Conservation (phyloP, 2,329 filamentous ascomycete species). For the Paraphoma sp. region DNA sequence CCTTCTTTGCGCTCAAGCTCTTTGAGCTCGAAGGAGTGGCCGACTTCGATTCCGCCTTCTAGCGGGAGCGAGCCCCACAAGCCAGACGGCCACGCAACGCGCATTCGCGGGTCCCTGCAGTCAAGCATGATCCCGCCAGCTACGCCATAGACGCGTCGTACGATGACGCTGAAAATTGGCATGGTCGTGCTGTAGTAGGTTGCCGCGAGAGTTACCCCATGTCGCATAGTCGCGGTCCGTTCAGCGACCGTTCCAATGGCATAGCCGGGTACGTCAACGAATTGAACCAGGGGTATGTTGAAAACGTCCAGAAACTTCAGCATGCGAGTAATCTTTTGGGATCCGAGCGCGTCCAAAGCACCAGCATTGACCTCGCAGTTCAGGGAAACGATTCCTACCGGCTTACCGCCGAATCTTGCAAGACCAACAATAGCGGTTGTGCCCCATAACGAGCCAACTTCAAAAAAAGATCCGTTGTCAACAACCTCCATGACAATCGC, state of each 20-base stretch:
- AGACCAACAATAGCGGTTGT: slow-evolving; percentile 67
- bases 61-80: slow-evolving; percentile 69
- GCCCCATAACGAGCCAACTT: slow-evolving; percentile 69
- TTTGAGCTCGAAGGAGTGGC: slow-evolving; percentile 65
- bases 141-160: slow-evolving; percentile 67
- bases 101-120: slow-evolving; percentile 65
- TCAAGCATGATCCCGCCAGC: slow-evolving; percentile 71
- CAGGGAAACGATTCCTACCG: slow-evolving; percentile 65
- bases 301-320: slow-evolving; percentile 70
- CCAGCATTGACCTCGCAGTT: slow-evolving; percentile 68
- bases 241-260: slow-evolving; percentile 70
- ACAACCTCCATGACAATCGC: slow-evolving; percentile 65
- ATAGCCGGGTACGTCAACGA: slow-evolving; percentile 67
- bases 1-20: slow-evolving; percentile 60
- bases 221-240: slow-evolving; percentile 68
- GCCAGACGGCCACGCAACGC: slow-evolving; percentile 69
- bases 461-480: slow-evolving; percentile 65
- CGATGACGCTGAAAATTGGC: slow-evolving; percentile 69
- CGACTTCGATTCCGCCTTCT: slow-evolving; percentile 70
- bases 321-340: slow-evolving; percentile 66
- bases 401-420: slow-evolving; percentile 62
- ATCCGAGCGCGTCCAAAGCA: slow-evolving; percentile 66
- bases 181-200: slow-evolving; percentile 69
- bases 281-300: slow-evolving; percentile 69
- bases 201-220: slow-evolving; percentile 66